Percentiles rank a stretch among this genome's conserved stretches.
phyloP scores from a whole-genome alignment of 2,329 filamentous ascomycete genomes.

The Botrytis hyacinthi region DNA sequence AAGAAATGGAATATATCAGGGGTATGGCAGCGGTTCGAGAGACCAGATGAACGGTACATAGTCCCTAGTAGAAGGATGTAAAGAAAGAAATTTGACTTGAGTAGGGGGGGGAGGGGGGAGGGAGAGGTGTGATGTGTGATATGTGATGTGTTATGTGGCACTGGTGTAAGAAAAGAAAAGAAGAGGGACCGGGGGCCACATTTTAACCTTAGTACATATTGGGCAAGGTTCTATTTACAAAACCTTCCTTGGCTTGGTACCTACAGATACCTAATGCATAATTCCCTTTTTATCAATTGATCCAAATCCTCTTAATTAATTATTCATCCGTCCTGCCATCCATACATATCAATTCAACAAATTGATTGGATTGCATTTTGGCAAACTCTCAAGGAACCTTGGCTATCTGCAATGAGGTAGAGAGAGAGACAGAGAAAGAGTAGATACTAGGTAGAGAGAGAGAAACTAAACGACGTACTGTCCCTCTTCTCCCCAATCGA shows the following conservation, averaged over 20 bases:
- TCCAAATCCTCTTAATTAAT: neutral
- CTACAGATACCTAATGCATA: neutral
- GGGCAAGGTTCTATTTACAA: neutral
- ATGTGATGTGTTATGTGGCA: neutral
- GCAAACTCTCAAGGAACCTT: neutral
- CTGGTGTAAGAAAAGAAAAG: neutral
- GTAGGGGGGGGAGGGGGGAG: neutral
- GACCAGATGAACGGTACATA: neutral
- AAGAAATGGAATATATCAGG: neutral
- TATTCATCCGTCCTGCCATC: neutral
- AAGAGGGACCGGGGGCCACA: neutral
- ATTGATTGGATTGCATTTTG: conserved; percentile 8
- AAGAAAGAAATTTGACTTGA: neutral
- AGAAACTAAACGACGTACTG: neutral
- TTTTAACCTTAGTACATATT: neutral
- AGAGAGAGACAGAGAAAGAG: neutral
- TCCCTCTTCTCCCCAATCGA: neutral
- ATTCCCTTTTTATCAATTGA: conserved; percentile 14
- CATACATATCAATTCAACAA: neutral
- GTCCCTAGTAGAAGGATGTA: neutral
- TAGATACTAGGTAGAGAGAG: neutral
- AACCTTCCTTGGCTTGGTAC: neutral
- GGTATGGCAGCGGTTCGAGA: neutral
- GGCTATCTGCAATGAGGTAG: conserved; percentile 6
- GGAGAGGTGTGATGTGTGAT: neutral